These are phyloP conservation scores for Diospyros lotus DNA, from an alignment of 148 eudicot species.

Conservation along the genomic window DNA sequence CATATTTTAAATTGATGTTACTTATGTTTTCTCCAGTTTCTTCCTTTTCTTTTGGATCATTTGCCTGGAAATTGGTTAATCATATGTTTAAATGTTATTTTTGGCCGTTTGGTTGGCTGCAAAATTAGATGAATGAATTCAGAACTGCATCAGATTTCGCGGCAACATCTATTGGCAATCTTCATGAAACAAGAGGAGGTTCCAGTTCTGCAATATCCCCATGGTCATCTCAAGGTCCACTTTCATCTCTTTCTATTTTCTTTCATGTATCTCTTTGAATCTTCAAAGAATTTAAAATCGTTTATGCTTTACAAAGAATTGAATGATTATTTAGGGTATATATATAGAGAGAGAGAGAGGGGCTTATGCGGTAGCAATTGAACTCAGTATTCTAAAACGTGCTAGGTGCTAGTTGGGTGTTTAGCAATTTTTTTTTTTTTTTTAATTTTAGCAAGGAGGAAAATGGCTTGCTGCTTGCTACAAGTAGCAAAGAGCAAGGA, in stretches of 20 bases:
- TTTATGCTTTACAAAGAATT: neutral
- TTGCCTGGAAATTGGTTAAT: neutral
- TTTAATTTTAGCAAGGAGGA: no score
- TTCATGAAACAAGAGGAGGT: slow-evolving; percentile 23
- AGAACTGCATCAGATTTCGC: slow-evolving; percentile 40
- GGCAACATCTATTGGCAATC: slow-evolving; percentile 44
- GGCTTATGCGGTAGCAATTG: no score
- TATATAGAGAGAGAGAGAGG: no score
- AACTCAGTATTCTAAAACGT: no score
- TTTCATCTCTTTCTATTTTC: neutral
- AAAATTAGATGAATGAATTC: slow-evolving; percentile 44
- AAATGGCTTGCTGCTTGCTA: no score
- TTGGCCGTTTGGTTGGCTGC: neutral
- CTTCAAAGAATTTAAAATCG: neutral
- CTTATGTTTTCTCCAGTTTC: neutral
- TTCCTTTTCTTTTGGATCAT: neutral
- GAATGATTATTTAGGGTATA: no score
- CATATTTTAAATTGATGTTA: neutral
- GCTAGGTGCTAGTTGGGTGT: no score
- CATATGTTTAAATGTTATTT: neutral
- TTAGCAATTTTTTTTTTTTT: no score
- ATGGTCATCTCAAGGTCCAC: slow-evolving; percentile 67
- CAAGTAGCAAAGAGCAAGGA: no score
- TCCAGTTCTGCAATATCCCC: slow-evolving; percentile 43
- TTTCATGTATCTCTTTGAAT: neutral